Base-by-base conservation (phyloP, 2,329 filamentous ascomycete species). In the Xylariaceae sp. region DNA sequence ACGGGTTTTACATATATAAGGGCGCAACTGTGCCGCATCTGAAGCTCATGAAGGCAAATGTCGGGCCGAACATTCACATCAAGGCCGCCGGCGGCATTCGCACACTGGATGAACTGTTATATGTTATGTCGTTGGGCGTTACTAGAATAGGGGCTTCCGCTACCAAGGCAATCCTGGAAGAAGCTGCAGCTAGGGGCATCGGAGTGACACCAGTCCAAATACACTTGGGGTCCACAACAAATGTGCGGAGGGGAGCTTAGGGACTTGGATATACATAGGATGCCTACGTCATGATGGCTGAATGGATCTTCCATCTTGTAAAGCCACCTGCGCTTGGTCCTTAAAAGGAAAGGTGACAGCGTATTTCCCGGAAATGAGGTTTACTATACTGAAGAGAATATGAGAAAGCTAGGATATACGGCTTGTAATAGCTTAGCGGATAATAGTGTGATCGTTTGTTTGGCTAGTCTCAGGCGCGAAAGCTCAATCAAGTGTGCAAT, bases 31-130 rank as follows among this genome's bases (percentile, higher is more conserved):
- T 79, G 7, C 65, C 64, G 18, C 75, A 82, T 59, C 62, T 86
- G 11, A 75, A 75, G 66, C 60, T 86, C 1, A 86, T 85, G 82
- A 72, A 77, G 41, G 62, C 76, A 46, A 67, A 76, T 33, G 69
- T 74, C 3, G 72, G 72, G 1, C 63, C 73, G 0, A 65, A 68
- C 0, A 74, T 85, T 0, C 77, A 81, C 65, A 75, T 85, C 50
- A 85, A 86, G 66, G 82, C 81, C 1, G 81, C 81, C 0, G 81
- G 82, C 0, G 81, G 82, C 1, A 75, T 85, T 3, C 68, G 82
- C 11, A 83, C 79, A 0, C 62, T 86, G 35, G 80, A 85, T 62
- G 80, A 83, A 58, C 56, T 85, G 33, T 62, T 85, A 15, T 73
- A 77, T 53, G 78, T 82, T 8, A 80, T 80, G 74, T 74, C 73